phyloP scores from a whole-genome alignment of 2,329 filamentous ascomycete species.

The Diaporthe vaccinii region DNA sequence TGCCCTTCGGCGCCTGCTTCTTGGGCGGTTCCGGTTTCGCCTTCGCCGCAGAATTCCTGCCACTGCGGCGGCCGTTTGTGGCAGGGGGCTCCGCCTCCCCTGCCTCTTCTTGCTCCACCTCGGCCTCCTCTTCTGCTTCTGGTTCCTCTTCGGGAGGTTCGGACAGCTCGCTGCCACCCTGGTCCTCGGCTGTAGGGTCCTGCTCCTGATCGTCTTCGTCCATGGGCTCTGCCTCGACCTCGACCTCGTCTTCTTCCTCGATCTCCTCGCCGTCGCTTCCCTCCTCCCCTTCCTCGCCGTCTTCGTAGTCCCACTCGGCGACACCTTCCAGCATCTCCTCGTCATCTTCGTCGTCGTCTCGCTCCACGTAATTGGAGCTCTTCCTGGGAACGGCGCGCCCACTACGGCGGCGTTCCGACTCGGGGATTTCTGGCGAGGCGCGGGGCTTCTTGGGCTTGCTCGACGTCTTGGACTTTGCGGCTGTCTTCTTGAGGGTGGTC shows the following conservation, averaged over 20 bases:
- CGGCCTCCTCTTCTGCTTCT: slow-evolving; percentile 15
- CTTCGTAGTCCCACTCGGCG: slow-evolving; percentile 69
- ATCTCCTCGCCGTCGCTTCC: slow-evolving; percentile 43
- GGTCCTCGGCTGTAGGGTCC: slow-evolving; percentile 1
- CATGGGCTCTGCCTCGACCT: slow-evolving; percentile 34
- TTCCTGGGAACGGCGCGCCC: slow-evolving; percentile 59
- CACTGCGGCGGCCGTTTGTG: slow-evolving; percentile 42
- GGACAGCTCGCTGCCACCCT: slow-evolving; percentile 41
- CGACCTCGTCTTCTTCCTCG: slow-evolving; percentile 43
- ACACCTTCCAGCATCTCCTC: slow-evolving; percentile 74
- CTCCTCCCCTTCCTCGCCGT: slow-evolving; percentile 51
- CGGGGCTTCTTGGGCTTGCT: slow-evolving; percentile 51
- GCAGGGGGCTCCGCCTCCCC: slow-evolving; percentile 31
- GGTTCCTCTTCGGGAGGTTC: slow-evolving; percentile 33
- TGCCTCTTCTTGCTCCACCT: slow-evolving; percentile 31
- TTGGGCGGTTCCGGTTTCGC: slow-evolving; percentile 36
- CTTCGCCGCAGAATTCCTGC: slow-evolving; percentile 37
- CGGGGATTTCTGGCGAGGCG: slow-evolving; percentile 49
- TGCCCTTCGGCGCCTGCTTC: slow-evolving; percentile 39
- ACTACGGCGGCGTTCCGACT: slow-evolving; percentile 67
- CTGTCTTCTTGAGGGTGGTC: slow-evolving; percentile 44
- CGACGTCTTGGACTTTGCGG: slow-evolving; percentile 48
- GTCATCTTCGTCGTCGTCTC: slow-evolving; percentile 70
- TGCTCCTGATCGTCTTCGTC: slow-evolving; percentile 30
- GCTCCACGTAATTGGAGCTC: slow-evolving; percentile 66